A percentile compares a stretch with the other conserved stretches of the same genome.
phyloP scores from a whole-genome alignment of 2,329 filamentous ascomycete genomes.

The Claviceps sp. region DNA sequence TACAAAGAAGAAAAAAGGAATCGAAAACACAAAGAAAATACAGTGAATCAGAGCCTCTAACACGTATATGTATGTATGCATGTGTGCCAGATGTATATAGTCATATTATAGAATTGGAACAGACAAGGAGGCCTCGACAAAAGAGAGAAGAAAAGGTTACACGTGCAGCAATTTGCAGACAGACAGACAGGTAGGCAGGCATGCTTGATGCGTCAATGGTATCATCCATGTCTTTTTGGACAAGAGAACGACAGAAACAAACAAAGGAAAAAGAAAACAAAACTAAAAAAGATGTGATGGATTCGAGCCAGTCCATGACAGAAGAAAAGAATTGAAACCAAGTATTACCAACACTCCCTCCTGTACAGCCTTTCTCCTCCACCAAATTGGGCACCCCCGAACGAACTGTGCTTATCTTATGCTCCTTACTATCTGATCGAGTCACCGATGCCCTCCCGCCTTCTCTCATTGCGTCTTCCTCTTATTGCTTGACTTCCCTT shows the following conservation, averaged over 20 bases:
- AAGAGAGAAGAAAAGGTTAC: conserved; percentile 9
- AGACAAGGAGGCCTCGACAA: conserved; percentile 6
- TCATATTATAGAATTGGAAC: too few relatives aligned
- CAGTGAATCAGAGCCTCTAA: too few relatives aligned
- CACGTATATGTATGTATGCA: too few relatives aligned
- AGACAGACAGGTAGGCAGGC: conserved; percentile 14
- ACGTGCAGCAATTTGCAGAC: conserved; percentile 8
- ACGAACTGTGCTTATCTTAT: background rate
- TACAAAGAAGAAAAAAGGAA: background rate
- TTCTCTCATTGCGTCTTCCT: background rate
- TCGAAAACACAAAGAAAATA: background rate
- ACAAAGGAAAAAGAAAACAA: background rate
- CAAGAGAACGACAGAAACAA: conserved; percentile 15
- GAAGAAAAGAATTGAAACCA: background rate
- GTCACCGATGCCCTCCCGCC: background rate
- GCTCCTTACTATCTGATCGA: background rate
- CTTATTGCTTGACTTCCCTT: background rate
- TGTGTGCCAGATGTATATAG: too few relatives aligned
- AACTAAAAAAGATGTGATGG: background rate
- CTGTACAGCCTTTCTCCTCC: background rate
- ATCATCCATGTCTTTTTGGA: conserved; percentile 26
- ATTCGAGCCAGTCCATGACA: too few relatives aligned
- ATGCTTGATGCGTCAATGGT: conserved; percentile 25
- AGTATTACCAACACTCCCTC: background rate
- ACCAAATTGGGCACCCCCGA: background rate